Evolutionary conservation across 2,329 filamentous ascomycete species (phyloP).

Genomic region (Fusarium pilosicola): DNA sequence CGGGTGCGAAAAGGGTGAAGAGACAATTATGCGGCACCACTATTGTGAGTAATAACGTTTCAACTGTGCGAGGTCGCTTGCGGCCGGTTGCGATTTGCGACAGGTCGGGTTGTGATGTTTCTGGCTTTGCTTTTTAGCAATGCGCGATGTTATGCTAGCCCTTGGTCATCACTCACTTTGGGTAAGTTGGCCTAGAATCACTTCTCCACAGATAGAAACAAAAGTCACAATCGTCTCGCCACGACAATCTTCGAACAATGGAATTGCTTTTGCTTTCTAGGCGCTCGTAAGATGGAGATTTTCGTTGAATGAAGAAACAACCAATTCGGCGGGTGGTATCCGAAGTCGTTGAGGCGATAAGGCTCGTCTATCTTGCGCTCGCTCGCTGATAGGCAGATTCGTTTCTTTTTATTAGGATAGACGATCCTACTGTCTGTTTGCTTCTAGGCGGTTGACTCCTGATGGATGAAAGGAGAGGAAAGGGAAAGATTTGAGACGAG

Average conservation of each 20-base stretch:
- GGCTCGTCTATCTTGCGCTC: slow-evolving; percentile 31
- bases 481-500: slow-evolving; percentile 27
- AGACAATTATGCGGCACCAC: slow-evolving; percentile 27
- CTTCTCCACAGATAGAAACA: slow-evolving; percentile 31
- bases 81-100: slow-evolving; percentile 26
- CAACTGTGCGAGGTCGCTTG: slow-evolving; percentile 15
- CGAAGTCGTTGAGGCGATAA: slow-evolving; percentile 3
- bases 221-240: slow-evolving; percentile 42
- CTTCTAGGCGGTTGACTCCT: slow-evolving; percentile 2
- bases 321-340: slow-evolving; percentile 6
- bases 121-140: slow-evolving; percentile 42
- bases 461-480: slow-evolving; percentile 7
- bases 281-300: slow-evolving; percentile 35
- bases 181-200: slow-evolving; percentile 25
- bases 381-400: slow-evolving; percentile 24
- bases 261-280: slow-evolving; percentile 40
- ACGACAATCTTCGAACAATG: slow-evolving; percentile 33
- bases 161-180: slow-evolving; percentile 39
- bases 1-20: slow-evolving; percentile 4
- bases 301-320: slow-evolving; percentile 16
- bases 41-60: slow-evolving; percentile 10
- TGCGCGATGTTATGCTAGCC: slow-evolving; percentile 39
- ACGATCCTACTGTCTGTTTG: slow-evolving; percentile 15
- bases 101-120: slow-evolving; percentile 39
- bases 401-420: slow-evolving; percentile 21